These are phyloP conservation scores for Moniliella sp. DNA, from an alignment of 1,284 basidiomycete species.

Conservation along the genomic window DNA sequence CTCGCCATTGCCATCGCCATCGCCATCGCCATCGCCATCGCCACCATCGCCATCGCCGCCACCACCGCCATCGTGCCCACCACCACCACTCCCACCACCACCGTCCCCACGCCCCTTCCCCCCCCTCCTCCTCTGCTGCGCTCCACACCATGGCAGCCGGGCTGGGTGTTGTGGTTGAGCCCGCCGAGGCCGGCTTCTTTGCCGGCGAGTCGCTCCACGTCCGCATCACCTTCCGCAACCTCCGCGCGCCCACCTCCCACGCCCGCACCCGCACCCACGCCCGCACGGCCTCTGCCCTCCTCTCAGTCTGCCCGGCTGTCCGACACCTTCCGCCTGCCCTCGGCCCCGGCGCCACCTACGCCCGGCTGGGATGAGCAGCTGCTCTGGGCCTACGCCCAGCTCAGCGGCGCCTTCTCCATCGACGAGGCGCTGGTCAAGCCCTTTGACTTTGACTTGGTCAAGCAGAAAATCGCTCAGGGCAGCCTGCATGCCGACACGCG, in stretches of 20 bases:
- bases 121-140: too few relatives aligned
- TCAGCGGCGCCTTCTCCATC: slow-evolving; percentile 47
- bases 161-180: slow-evolving; percentile 39
- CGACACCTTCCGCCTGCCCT: background rate
- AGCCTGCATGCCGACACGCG: slow-evolving; percentile 5
- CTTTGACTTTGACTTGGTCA: slow-evolving; percentile 34
- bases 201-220: slow-evolving; percentile 70
- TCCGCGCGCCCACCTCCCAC: slow-evolving; percentile 28
- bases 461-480: slow-evolving; percentile 25
- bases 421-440: slow-evolving; percentile 36
- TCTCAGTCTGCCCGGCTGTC: background rate
- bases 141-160: too few relatives aligned
- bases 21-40: too few relatives aligned
- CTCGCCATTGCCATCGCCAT: too few relatives aligned
- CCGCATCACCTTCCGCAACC: slow-evolving; percentile 67
- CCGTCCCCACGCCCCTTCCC: too few relatives aligned
- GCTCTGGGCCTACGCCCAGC: slow-evolving; percentile 66
- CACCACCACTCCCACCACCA: too few relatives aligned
- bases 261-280: background rate
- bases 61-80: too few relatives aligned
- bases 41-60: too few relatives aligned
- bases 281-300: slow-evolving; percentile 1
- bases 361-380: slow-evolving; percentile 45
- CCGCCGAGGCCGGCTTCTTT: slow-evolving; percentile 69
- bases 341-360: background rate